These are phyloP conservation scores for Phytophthora macrochlamydospora DNA, from an alignment of 352 stramenopile genomes.

Conservation along the genomic window DNA sequence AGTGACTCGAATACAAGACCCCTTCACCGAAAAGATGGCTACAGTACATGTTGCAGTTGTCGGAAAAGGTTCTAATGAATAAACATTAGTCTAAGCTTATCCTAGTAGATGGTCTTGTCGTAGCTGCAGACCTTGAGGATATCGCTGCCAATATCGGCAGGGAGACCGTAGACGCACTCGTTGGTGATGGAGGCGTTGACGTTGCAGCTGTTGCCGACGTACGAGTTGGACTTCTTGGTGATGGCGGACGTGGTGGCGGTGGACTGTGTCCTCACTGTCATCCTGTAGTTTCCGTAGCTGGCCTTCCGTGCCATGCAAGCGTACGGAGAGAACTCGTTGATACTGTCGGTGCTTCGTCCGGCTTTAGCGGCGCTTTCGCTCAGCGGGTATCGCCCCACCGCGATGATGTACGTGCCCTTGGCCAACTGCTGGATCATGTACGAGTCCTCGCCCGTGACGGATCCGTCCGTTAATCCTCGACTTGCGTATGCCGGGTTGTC, in stretches of 20 bases:
- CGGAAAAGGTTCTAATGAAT: neutral
- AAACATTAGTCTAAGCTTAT: neutral
- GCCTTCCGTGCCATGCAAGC: constrained; percentile 56
- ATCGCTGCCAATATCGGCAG: constrained; percentile 41
- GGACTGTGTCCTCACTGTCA: constrained; percentile 63
- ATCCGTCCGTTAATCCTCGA: constrained; percentile 48
- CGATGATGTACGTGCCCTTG: constrained; percentile 58
- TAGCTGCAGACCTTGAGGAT: constrained; percentile 45
- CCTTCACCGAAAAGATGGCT: neutral
- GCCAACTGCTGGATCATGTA: constrained; percentile 60
- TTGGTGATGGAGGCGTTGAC: constrained; percentile 25
- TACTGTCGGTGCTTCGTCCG: constrained; percentile 37
- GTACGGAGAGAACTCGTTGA: constrained; percentile 64
- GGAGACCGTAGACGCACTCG: constrained; percentile 55
- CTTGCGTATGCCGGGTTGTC: constrained; percentile 50
- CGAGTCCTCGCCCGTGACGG: constrained; percentile 54
- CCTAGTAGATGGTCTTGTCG: constrained; percentile 51
- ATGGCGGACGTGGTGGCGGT: constrained; percentile 26
- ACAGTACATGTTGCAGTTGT: neutral
- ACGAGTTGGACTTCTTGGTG: constrained; percentile 56
- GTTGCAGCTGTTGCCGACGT: constrained; percentile 69
- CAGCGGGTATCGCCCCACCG: constrained; percentile 64
- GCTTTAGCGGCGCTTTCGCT: constrained; percentile 38
- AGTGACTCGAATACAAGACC: constrained; percentile 1
- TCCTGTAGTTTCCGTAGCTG: constrained; percentile 74